phyloP scores from a whole-genome alignment of 805 yeast genomes.

The Candida chauliodis region DNA sequence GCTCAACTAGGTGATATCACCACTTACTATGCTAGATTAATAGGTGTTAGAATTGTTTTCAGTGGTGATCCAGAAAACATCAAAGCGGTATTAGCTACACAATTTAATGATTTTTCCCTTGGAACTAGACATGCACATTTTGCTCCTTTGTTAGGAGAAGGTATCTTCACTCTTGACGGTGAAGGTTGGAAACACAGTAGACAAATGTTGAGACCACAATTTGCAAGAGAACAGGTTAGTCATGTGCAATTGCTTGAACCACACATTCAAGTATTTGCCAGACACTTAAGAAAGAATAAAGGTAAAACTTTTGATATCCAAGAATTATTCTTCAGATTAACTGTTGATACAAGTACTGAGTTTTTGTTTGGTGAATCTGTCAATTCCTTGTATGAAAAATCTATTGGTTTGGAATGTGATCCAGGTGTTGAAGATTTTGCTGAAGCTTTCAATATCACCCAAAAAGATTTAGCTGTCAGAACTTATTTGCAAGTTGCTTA shows the following conservation, averaged over 20 bases:
- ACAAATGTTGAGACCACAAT: conserved; percentile 43
- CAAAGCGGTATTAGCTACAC: conserved; percentile 41
- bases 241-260: conserved; percentile 39
- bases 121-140: conserved; percentile 38
- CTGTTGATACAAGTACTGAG: conserved; percentile 41
- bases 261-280: conserved; percentile 32
- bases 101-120: conserved; percentile 37
- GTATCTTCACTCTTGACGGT: conserved; percentile 41
- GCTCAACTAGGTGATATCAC: background rate
- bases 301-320: conserved; percentile 35
- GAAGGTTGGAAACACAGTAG: conserved; percentile 43
- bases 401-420: conserved; percentile 16
- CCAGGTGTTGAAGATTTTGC: conserved; percentile 32
- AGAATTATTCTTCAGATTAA: conserved; percentile 34
- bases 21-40: conserved; percentile 14
- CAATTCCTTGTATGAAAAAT: conserved; percentile 27
- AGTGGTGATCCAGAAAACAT: conserved; percentile 41
- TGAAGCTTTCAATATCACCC: conserved; percentile 33
- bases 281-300: conserved; percentile 23
- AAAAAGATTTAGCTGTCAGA: conserved; percentile 28
- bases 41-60: conserved; percentile 18
- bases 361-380: conserved; percentile 40
- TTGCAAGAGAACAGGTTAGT: conserved; percentile 41
- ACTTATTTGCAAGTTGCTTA: conserved; percentile 22
- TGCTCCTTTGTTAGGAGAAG: conserved; percentile 38